Base-by-base conservation (phyloP, 345 rosid species). In the Syzygium aromaticum region DNA sequence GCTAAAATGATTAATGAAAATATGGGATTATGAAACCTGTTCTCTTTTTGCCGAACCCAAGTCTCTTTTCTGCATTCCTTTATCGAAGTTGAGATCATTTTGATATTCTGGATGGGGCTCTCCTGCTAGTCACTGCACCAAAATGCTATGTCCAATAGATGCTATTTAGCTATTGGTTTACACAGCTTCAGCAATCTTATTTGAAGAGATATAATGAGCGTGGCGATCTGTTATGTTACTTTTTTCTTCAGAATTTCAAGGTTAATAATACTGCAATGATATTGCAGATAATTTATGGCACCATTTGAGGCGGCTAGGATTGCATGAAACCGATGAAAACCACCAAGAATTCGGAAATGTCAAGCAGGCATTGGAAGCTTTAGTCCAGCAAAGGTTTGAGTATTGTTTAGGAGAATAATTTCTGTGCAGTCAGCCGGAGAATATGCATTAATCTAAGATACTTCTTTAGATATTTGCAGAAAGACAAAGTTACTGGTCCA, bases 361-460 rank as follows among this genome's bases (percentile, higher is more conserved):
- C 86, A 98, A 96, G 93, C 96, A 95, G 90, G 91, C 94, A 30
- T 33, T 98, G 86, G 98, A 98, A 93, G 90, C 91, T 2, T 92
- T 95, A 87, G 98, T 96, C 86, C 97, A 94, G 90, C 98, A 95
- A 92, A 96, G 98, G 99, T 96, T 64, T 86, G 89, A 52, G 52
- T 51, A 84, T 56, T 59, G 38, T 52, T 67, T 19, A 6, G 51
- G 57, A 84, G 51, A 28, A 85, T 54, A 43, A 43, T 46, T 30
- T 30, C 7, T 7, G 52, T 27, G 46, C 82, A 23, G 38, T 73
- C 38, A 53, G 6, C 11, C 8, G 28, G 63, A 73, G 49, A 61
- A 38, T 51, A 73, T 21, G 30, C 27, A 53, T 56, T 86, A 19
- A 11, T 43, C 87, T 57, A 85, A 22, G 82, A 38, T 56, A 87